These are phyloP conservation scores for Colletotrichum acutatum DNA, from an alignment of 2,329 filamentous ascomycete genomes.

Conservation along the genomic window DNA sequence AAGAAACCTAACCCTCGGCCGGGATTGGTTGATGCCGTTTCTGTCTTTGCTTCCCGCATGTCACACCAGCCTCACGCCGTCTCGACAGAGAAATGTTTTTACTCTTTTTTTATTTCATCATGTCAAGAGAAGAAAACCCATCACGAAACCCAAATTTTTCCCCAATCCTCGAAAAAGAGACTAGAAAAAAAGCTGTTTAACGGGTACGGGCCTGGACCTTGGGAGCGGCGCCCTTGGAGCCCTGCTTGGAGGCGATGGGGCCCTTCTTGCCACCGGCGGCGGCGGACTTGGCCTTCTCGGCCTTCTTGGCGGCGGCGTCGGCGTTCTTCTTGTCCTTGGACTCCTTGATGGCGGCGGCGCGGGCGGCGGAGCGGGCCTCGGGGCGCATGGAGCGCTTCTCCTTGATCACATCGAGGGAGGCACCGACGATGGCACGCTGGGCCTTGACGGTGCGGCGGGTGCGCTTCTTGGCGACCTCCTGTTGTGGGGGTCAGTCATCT, in stretches of 20 bases:
- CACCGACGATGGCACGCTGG: slow-evolving; percentile 99
- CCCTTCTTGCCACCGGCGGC: slow-evolving; percentile 79
- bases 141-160: background rate
- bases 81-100: slow-evolving; percentile 20
- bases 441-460: slow-evolving; percentile 97
- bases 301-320: slow-evolving; percentile 93
- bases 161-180: background rate
- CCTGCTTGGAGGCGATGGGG: slow-evolving; percentile 95
- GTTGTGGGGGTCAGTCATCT: slow-evolving; percentile 56
- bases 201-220: slow-evolving; percentile 90
- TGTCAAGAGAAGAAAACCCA: slow-evolving; percentile 13
- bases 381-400: slow-evolving; percentile 95
- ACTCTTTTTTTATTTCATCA: slow-evolving; percentile 13
- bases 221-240: slow-evolving; percentile 86
- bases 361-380: slow-evolving; percentile 93
- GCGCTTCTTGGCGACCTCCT: slow-evolving; percentile 99
- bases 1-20: background rate
- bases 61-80: background rate
- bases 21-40: background rate
- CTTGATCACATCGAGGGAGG: slow-evolving; percentile 99
- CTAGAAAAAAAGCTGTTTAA: slow-evolving; percentile 63
- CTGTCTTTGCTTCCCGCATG: slow-evolving; percentile 27
- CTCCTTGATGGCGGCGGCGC: slow-evolving; percentile 91
- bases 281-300: slow-evolving; percentile 97
- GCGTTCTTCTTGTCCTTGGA: slow-evolving; percentile 98